Evolutionary conservation across 2,329 filamentous ascomycete genomes (phyloP).

Genomic region (Alternaria longipes): DNA sequence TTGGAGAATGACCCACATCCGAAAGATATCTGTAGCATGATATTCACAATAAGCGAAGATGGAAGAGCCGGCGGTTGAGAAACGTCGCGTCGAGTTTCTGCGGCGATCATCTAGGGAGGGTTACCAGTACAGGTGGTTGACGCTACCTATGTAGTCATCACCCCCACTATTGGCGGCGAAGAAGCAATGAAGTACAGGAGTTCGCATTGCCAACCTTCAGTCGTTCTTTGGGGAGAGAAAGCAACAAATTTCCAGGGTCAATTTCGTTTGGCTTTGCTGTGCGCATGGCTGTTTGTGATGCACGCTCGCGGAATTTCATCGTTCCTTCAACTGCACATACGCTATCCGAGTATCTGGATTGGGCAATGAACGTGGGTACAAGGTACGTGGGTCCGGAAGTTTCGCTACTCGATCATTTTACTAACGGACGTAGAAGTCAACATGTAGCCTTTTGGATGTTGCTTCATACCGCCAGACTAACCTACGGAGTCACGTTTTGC

Average conservation of each 20-base stretch:
- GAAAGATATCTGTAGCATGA: background rate
- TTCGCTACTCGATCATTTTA: background rate
- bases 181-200: background rate
- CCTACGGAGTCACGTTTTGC: background rate
- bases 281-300: background rate
- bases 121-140: background rate
- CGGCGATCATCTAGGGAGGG: background rate
- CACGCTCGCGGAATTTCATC: background rate
- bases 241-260: background rate
- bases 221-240: background rate
- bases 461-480: background rate
- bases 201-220: background rate
- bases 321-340: background rate
- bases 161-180: background rate
- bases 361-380: too few species aligned
- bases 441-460: background rate
- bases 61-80: background rate
- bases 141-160: background rate
- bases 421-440: background rate
- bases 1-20: background rate
- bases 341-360: too few species aligned
- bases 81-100: background rate
- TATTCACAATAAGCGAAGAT: background rate
- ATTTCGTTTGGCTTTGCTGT: background rate
- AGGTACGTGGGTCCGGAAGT: too few species aligned